phyloP scores from a whole-genome alignment of 2,329 filamentous ascomycete species.

The Stagonosporopsis rhizophila region DNA sequence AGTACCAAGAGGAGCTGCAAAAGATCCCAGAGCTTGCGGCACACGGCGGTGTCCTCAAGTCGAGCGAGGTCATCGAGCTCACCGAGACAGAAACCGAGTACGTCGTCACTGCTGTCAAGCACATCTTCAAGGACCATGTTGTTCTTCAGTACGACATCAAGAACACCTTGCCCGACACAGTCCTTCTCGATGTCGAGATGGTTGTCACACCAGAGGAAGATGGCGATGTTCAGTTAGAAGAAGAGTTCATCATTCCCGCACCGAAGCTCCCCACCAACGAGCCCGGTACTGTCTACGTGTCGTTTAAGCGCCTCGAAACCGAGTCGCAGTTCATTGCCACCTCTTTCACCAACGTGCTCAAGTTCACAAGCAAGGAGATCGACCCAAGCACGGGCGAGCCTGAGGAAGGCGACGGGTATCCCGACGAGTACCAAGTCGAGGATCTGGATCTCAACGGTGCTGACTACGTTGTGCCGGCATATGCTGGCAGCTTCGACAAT shows the following conservation, averaged over 20 bases:
- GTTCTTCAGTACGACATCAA: slow-evolving; percentile 97
- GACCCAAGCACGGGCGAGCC: slow-evolving; percentile 93
- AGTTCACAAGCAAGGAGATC: slow-evolving; percentile 98
- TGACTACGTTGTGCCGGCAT: slow-evolving; percentile 92
- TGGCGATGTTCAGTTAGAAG: slow-evolving; percentile 72
- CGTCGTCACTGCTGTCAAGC: slow-evolving; percentile 91
- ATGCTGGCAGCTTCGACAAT: slow-evolving; percentile 93
- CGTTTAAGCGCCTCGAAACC: slow-evolving; percentile 83
- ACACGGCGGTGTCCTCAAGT: slow-evolving; percentile 92
- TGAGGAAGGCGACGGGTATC: slow-evolving; percentile 84
- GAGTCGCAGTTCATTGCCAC: slow-evolving; percentile 78
- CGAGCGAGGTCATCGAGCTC: slow-evolving; percentile 82
- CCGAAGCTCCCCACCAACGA: slow-evolving; percentile 83
- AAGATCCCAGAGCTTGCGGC: slow-evolving; percentile 89
- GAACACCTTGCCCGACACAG: slow-evolving; percentile 89
- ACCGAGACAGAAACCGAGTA: slow-evolving; percentile 98
- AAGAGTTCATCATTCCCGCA: slow-evolving; percentile 92
- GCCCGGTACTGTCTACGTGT: slow-evolving; percentile 92
- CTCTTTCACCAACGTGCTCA: slow-evolving; percentile 89
- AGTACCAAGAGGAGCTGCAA: slow-evolving; percentile 86
- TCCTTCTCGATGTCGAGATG: slow-evolving; percentile 58
- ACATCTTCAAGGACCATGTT: slow-evolving; percentile 96
- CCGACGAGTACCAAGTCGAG: slow-evolving; percentile 97
- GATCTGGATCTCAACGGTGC: slow-evolving; percentile 90
- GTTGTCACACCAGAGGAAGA: slow-evolving; percentile 87